These are phyloP conservation scores for Eucalyptus melliodora DNA, from an alignment of 345 rosid genomes.

Conservation along the genomic window DNA sequence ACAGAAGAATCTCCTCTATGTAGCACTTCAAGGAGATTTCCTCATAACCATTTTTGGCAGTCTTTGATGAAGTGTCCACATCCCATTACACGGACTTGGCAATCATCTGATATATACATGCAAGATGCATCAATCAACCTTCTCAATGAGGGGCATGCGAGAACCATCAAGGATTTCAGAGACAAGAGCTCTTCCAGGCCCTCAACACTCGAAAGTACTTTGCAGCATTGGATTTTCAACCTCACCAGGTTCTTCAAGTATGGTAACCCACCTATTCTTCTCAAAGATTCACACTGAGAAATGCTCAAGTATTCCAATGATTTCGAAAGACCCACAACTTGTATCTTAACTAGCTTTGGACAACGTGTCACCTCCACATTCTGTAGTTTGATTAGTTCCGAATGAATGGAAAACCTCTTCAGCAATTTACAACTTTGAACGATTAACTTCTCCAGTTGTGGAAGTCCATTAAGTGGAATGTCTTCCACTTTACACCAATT, in stretches of 20 bases:
- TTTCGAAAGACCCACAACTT: background rate
- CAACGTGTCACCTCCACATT: rapidly evolving
- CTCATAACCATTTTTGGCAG: too few relatives aligned
- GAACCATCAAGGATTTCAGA: rapidly evolving
- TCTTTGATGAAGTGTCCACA: too few relatives aligned
- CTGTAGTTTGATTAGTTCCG: rapidly evolving
- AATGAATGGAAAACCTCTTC: background rate
- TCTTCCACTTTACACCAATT: background rate
- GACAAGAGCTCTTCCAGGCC: too few relatives aligned
- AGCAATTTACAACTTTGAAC: rapidly evolving
- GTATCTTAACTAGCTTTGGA: background rate
- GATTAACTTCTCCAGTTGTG: rapidly evolving
- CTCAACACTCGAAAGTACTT: background rate
- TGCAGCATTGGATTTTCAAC: rapidly evolving
- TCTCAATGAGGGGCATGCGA: rapidly evolving
- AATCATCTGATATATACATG: background rate
- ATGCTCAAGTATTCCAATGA: rapidly evolving
- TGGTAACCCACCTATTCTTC: background rate
- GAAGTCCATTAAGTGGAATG: background rate
- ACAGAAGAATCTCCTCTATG: background rate
- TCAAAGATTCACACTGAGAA: background rate
- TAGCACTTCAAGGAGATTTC: too few relatives aligned
- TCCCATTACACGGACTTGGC: rapidly evolving
- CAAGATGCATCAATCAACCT: background rate
- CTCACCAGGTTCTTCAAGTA: background rate